phyloP scores from a whole-genome alignment of 331 rosid species.

The Rosa hybrid region DNA sequence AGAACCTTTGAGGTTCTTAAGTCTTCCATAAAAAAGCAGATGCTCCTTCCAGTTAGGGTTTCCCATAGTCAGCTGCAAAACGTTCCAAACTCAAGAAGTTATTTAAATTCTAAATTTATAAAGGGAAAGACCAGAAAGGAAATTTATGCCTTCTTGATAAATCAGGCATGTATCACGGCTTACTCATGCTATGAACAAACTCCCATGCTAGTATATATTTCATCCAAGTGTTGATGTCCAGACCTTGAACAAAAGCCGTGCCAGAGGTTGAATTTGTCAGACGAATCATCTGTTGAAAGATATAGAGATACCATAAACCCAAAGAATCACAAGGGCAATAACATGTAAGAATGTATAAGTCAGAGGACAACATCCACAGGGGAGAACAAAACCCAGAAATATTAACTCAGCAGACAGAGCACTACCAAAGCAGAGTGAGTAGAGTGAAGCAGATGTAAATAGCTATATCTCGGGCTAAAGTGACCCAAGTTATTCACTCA shows the following conservation, averaged over 20 bases:
- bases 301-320: conserved; percentile 9
- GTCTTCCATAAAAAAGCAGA: conserved; percentile 84
- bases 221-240: conserved; percentile 64
- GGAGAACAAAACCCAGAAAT: neutral
- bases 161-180: conserved; percentile 28
- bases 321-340: neutral
- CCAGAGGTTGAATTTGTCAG: conserved; percentile 82
- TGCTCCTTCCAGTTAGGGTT: conserved; percentile 79
- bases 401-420: neutral
- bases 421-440: neutral
- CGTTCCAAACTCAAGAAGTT: neutral
- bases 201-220: conserved; percentile 87
- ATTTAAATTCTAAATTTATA: neutral
- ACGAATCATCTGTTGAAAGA: conserved; percentile 78
- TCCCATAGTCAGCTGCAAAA: conserved; percentile 75
- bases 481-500: neutral
- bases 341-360: neutral
- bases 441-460: neutral
- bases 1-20: conserved; percentile 70
- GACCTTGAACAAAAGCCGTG: conserved; percentile 72
- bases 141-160: neutral
- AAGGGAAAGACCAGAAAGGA: neutral
- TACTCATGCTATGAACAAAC: conserved; percentile 97
- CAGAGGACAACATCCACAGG: conserved; percentile 1
- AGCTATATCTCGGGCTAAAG: neutral